phyloP scores from a whole-genome alignment of 345 rosid genomes.

The Citrus cavaleriei region DNA sequence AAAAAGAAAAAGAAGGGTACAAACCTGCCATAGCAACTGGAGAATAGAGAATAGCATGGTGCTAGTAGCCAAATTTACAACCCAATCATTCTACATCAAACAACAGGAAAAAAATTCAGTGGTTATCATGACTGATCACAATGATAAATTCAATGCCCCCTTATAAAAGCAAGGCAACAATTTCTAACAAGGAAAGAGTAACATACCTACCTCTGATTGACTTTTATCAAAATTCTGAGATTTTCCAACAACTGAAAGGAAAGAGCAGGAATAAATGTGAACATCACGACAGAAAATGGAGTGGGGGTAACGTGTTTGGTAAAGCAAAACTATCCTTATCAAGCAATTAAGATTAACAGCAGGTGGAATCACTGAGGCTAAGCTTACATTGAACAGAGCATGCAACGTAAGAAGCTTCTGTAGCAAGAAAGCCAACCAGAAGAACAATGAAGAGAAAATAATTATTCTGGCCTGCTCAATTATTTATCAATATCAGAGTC shows the following conservation, averaged over 20 bases:
- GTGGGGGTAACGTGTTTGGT: background rate
- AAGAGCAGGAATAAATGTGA: background rate
- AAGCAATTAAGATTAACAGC: background rate
- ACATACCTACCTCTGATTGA: slow-evolving; percentile 28
- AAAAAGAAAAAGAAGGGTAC: background rate
- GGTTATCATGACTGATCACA: background rate
- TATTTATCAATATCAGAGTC: background rate
- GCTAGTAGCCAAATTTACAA: slow-evolving; percentile 34
- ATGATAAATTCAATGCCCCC: background rate
- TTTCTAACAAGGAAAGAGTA: background rate
- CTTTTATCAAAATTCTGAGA: slow-evolving; percentile 7
- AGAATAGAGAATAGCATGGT: slow-evolving; percentile 46
- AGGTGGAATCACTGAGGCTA: slow-evolving; percentile 2
- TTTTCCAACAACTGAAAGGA: slow-evolving; percentile 26
- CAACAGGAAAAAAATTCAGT: background rate
- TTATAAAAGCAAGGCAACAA: background rate
- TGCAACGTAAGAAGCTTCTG: slow-evolving; percentile 47
- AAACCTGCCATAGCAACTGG: slow-evolving; percentile 69
- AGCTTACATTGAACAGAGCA: slow-evolving; percentile 44
- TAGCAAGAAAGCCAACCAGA: slow-evolving; percentile 47
- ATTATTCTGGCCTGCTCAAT: slow-evolving; percentile 52
- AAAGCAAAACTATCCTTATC: background rate
- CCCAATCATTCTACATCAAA: slow-evolving; percentile 27
- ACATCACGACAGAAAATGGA: background rate
- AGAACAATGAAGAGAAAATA: slow-evolving; percentile 50